Conservation (phyloP, 371 early-diverging fungal genomes). For the Apophysomyces variabilis region DNA sequence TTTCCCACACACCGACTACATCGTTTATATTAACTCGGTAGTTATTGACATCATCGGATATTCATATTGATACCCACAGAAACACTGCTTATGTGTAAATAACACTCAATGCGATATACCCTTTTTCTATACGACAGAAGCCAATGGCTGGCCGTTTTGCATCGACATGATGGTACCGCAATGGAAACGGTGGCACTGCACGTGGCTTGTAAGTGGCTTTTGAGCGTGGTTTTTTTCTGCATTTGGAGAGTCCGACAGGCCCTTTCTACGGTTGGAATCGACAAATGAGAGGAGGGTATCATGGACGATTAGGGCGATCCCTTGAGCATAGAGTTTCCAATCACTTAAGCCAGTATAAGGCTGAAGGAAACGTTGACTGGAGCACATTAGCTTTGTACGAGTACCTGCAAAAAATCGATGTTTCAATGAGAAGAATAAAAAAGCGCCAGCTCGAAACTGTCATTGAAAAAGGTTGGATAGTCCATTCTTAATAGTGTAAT, state of each 20-base stretch:
- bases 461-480: constrained; percentile 49
- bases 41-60: neutral
- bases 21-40: no score
- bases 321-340: constrained; percentile 34
- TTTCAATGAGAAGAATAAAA: constrained; percentile 53
- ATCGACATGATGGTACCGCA: no score
- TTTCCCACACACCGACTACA: no score
- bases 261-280: constrained; percentile 13
- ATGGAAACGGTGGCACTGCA: neutral
- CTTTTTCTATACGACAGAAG: neutral
- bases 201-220: constrained; percentile 10
- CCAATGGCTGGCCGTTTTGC: neutral
- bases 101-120: neutral
- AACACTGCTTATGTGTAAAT: no score
- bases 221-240: neutral
- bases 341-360: constrained; percentile 37
- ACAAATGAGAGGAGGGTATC: constrained; percentile 27
- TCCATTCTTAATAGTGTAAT: neutral
- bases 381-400: constrained; percentile 38
- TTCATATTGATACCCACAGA: no score
- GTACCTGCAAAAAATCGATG: constrained; percentile 52
- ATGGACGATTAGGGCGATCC: constrained; percentile 32
- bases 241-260: neutral
- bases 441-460: constrained; percentile 47
- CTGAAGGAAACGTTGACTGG: constrained; percentile 38